These are phyloP conservation scores for Arthroderma sp. DNA, from an alignment of 2,329 filamentous ascomycete species.

Conservation along the genomic window DNA sequence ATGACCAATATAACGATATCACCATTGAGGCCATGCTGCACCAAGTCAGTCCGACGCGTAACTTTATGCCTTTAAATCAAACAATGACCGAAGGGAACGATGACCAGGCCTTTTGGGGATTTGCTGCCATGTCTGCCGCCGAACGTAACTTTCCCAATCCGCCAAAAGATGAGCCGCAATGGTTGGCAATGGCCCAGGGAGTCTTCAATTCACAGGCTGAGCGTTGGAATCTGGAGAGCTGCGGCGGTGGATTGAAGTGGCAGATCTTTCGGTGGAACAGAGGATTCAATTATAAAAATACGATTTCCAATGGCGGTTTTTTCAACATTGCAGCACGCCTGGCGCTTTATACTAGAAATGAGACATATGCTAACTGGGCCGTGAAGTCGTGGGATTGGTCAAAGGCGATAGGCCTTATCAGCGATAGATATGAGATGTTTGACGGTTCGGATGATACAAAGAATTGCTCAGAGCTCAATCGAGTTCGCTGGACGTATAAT, in stretches of 20 bases:
- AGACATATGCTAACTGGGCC: conserved; percentile 27
- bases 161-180: conserved; percentile 42
- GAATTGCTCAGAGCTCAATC: conserved; percentile 50
- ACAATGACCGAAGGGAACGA: conserved; percentile 25
- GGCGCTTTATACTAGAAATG: conserved; percentile 26
- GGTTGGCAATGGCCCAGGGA: conserved; percentile 59
- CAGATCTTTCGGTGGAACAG: conserved; percentile 52
- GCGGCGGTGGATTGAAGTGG: conserved; percentile 65
- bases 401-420: conserved; percentile 32
- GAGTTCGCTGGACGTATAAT: conserved; percentile 53
- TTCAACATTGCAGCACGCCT: conserved; percentile 36
- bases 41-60: conserved; percentile 52
- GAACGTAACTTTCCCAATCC: conserved; percentile 25
- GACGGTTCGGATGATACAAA: conserved; percentile 38
- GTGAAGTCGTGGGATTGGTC: conserved; percentile 23
- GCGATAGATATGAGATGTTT: conserved; percentile 33
- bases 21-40: conserved; percentile 49
- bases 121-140: conserved; percentile 25
- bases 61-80: conserved; percentile 53
- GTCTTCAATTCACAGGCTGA: conserved; percentile 63
- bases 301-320: conserved; percentile 40
- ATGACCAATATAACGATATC: conserved; percentile 56
- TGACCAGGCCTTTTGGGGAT: conserved; percentile 29
- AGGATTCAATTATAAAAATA: conserved; percentile 39
- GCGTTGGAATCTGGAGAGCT: conserved; percentile 53